Base-by-base conservation (phyloP, 495 filamentous ascomycete species). In the Lepidopterella palustris region DNA sequence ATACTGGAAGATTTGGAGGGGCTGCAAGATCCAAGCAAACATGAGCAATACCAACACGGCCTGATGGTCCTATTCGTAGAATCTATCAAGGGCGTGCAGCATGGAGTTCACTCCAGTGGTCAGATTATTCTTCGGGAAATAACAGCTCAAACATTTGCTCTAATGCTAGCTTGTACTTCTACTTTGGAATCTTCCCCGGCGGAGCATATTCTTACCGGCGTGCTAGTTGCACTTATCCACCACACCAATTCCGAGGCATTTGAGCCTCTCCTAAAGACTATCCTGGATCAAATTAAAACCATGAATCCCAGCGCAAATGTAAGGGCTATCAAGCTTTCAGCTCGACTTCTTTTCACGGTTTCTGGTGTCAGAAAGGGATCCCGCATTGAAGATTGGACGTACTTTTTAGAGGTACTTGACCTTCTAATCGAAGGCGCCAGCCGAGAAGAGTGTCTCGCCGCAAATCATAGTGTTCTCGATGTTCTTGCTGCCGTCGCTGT, bases 11-110 rank as follows among this genome's bases (percentile, higher is more conserved):
- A 95, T 68, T 73, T 95, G 26, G 71, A 78, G 26, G 77, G 79
- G 45, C 68, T 77, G 25, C 76, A 71, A 13, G 78, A 76, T 28
- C 73, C 72, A 2, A 80, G 79, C 39, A 76, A 80, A 24, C 77
- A 73, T 60, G 72, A 69, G 18, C 77, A 85, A 9, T 96, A 96
- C 67, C 85, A 85, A 60, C 84, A 91, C 68, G 95, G 95, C 35
- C 71, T 97, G 25, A 96, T 95, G 87, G 85, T 81, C 21, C 85
- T 97, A 76, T 89, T 96, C 64, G 82, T 87, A 0, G 93, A 96
- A 72, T 84, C 92, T 11, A 85, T 90, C 60, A 92, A 92, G 70
- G 88, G 91, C 26, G 80, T 91, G 39, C 88, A 92, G 45, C 69
- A 83, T 42, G 85, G 82, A 3, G 68, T 97, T 40, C 88, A 97